These are phyloP conservation scores for Apophysomyces elegans DNA, from an alignment of 371 early-diverging fungal genomes.

Conservation along the genomic window DNA sequence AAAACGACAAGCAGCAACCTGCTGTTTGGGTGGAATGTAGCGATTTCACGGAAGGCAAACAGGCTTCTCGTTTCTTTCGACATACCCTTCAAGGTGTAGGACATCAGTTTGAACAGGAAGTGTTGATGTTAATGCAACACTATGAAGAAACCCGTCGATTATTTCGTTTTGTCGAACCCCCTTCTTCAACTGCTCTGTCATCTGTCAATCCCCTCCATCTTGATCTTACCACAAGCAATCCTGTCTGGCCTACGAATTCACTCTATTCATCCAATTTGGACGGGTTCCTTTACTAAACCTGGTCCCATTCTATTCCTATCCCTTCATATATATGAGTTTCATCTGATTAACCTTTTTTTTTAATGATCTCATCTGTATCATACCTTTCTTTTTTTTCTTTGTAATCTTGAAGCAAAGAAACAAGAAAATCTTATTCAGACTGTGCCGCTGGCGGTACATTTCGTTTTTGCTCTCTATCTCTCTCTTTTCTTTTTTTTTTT, in stretches of 20 bases:
- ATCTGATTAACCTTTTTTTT: too few relatives aligned
- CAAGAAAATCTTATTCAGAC: too few relatives aligned
- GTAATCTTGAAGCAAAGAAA: too few relatives aligned
- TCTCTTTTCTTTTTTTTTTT: too few relatives aligned
- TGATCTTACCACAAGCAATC: neutral
- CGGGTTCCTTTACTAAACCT: neutral
- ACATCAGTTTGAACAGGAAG: conserved; percentile 54
- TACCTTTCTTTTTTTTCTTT: too few relatives aligned
- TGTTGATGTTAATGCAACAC: conserved; percentile 25
- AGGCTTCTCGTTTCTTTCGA: conserved; percentile 65
- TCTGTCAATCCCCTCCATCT: neutral
- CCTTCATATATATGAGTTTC: too few relatives aligned
- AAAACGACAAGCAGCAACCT: conserved; percentile 1
- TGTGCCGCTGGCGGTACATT: too few relatives aligned
- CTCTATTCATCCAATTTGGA: neutral
- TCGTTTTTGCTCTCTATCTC: too few relatives aligned
- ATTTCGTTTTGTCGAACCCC: neutral
- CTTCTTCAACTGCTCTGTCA: neutral
- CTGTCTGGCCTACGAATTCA: neutral
- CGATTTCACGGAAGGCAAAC: conserved; percentile 80
- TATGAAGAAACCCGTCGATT: neutral
- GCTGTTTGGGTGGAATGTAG: conserved; percentile 70
- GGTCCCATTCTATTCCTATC: too few relatives aligned
- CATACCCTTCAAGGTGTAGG: conserved; percentile 71
- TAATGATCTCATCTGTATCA: too few relatives aligned